phyloP scores from a whole-genome alignment of 2,329 filamentous ascomycete genomes.

The Samsoniella hepiali region DNA sequence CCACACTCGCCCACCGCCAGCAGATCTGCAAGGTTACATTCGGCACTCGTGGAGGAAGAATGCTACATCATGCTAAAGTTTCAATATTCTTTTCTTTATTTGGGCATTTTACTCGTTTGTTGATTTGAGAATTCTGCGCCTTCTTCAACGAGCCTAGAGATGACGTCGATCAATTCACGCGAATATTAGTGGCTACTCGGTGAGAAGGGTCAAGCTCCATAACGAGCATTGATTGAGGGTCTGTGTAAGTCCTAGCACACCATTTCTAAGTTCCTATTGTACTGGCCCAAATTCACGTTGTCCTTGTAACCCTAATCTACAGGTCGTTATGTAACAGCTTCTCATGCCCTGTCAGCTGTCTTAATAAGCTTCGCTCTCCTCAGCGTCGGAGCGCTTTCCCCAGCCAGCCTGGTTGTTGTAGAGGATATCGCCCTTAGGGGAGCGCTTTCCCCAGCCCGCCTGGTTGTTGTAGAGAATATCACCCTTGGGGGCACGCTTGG shows the following conservation, averaged over 20 bases:
- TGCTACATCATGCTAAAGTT: neutral
- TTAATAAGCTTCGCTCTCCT: too few relatives aligned
- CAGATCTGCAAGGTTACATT: slow-evolving; percentile 17
- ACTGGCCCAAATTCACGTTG: too few relatives aligned
- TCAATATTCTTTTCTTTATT: neutral
- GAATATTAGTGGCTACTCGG: too few relatives aligned
- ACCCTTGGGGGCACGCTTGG: neutral
- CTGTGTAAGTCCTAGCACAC: too few relatives aligned
- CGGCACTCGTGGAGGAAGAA: neutral
- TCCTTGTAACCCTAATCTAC: too few relatives aligned
- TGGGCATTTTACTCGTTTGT: neutral
- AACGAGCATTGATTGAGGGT: too few relatives aligned
- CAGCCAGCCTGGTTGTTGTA: slow-evolving; percentile 18
- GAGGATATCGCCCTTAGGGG: neutral
- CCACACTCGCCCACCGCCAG: neutral
- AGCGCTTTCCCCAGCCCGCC: slow-evolving; percentile 3
- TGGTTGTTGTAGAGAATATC: slow-evolving; percentile 20
- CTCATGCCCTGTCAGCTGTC: too few relatives aligned
- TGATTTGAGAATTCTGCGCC: neutral
- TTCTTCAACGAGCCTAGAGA: too few relatives aligned
- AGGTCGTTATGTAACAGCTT: too few relatives aligned
- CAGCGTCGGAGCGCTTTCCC: neutral
- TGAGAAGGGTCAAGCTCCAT: too few relatives aligned
- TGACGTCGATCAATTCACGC: too few relatives aligned
- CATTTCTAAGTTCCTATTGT: too few relatives aligned